phyloP scores from a whole-genome alignment of 176 grass and related monocot species.

The maize (Zea mays) region Zm-B73-REFERENCE-NAM-5.0 NC_050098.1:221750501-221751000 shows the following conservation, averaged over 20 bases:
- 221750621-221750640: neutral
- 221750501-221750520: neutral
- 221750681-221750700: conserved; percentile 6
- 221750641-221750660: neutral
- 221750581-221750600: neutral
- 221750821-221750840: conserved; percentile 13
- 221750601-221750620: conserved; percentile 2
- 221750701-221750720: conserved; percentile 57
- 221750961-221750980: neutral
- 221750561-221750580: conserved; percentile 3
- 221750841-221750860: conserved; percentile 42
- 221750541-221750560: neutral
- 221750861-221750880: conserved; percentile 1
- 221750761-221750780: neutral
- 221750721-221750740: conserved; percentile 77
- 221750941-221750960: neutral
- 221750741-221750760: conserved; percentile 41
- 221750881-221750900: conserved; percentile 24
- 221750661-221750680: conserved; percentile 6
- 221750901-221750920: conserved; percentile 3
- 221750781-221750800: conserved; percentile 13
- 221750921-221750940: neutral
- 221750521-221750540: conserved; percentile 2
- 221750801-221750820: conserved; percentile 26
- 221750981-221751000: neutral